These are phyloP conservation scores for Paecilomyces sp. DNA, from an alignment of 2,329 filamentous ascomycete species.

Conservation along the genomic window DNA sequence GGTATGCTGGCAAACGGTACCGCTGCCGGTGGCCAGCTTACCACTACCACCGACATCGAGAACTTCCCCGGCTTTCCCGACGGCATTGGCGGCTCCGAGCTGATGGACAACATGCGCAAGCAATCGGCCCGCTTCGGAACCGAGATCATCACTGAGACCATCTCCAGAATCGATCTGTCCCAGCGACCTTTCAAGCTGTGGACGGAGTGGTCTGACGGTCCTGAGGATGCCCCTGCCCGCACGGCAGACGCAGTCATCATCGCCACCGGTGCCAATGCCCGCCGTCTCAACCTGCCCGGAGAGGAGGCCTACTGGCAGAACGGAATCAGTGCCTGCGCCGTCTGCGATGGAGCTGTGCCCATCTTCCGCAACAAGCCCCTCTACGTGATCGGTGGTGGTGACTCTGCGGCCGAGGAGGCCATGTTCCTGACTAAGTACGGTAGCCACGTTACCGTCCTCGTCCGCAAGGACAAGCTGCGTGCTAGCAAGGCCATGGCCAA, in stretches of 20 bases:
- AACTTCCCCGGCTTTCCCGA: conserved; percentile 95
- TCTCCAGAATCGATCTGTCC: conserved; percentile 79
- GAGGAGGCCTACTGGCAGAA: conserved; percentile 98
- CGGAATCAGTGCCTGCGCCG: conserved; percentile 91
- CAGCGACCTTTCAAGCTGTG: conserved; percentile 84
- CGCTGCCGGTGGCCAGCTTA: conserved; percentile 91
- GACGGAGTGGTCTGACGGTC: conserved; percentile 73
- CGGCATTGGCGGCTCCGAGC: conserved; percentile 74
- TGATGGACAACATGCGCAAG: conserved; percentile 94
- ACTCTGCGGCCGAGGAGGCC: conserved; percentile 94
- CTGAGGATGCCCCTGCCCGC: conserved; percentile 62
- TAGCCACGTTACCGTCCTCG: conserved; percentile 87
- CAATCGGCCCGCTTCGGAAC: conserved; percentile 93
- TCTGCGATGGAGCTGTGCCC: conserved; percentile 93
- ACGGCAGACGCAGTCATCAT: conserved; percentile 91
- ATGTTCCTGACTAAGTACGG: conserved; percentile 98
- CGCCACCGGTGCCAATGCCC: conserved; percentile 88
- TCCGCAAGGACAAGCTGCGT: conserved; percentile 77
- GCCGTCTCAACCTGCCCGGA: conserved; percentile 72
- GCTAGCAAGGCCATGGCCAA: conserved; percentile 90
- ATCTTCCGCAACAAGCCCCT: conserved; percentile 97
- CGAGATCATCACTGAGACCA: conserved; percentile 82
- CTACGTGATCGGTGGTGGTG: conserved; percentile 91
- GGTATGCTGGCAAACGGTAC: conserved; percentile 97
- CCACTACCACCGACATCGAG: conserved; percentile 96